Evolutionary conservation across 805 yeast species (phyloP), one percentile per base, ranked within the genome.

Genomic region (Lipomyces mesembrius): DNA sequence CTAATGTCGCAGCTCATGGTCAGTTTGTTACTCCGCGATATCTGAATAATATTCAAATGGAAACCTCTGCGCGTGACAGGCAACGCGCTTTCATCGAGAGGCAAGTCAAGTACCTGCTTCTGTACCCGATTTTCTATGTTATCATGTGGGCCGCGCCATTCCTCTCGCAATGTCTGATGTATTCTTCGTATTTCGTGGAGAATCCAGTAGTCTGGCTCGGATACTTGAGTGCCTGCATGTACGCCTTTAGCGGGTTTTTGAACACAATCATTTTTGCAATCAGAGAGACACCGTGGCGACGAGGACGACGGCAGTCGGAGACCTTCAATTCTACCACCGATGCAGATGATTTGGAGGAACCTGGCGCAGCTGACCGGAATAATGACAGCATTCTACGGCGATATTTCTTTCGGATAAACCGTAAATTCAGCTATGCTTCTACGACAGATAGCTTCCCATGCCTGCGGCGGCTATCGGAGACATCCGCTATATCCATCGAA

Each of bases 121-220:
- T 92, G 57, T 92, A 92, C 75, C 98, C 98, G 2, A 79, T 89
- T 54, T 89, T 96, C 1, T 92, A 91, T 77, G 82, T 91, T 65
- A 81, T 89, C 34, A 77, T 92, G 58, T 92, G 98, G 98, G 74
- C 88, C 25, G 88, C 90, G 70, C 97, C 97, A 1, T 84, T 91
- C 67, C 83, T 88, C 4, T 81, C 85, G 46, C 90, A 89, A 73
- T 81, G 86, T 64, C 81, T 91, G 9, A 87, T 84, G 73, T 80
- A 83, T 71, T 79, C 81, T 51, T 79, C 82, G 71, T 86, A 84
- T 64, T 75, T 82, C 25, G 56, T 67, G 0, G 80, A 83, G 66
- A 84, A 85, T 0, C 85, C 89, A 1, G 81, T 84, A 8, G 83
- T 83, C 66, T 88, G 94, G 88, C 77, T 91, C 53, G 83, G 85